Base-by-base conservation (phyloP, 495 filamentous ascomycete genomes). In the Amphirosellinia nigrospora region DNA sequence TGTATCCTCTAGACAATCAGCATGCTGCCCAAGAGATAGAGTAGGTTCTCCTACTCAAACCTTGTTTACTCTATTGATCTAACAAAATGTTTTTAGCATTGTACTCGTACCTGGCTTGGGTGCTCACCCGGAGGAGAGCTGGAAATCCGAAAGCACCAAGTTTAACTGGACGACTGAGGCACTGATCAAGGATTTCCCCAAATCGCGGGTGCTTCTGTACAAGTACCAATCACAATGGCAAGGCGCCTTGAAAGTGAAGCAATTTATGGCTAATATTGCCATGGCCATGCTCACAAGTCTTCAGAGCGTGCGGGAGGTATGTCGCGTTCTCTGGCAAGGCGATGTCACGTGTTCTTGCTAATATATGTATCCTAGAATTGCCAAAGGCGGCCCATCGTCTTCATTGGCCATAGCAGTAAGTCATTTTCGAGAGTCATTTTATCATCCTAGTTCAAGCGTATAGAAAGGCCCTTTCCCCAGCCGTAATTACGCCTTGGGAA, bases 51-150 rank as follows among this genome's bases (percentile, higher is more conserved):
- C 23, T 10, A 55, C 34, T 45, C 23, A 43, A 2, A 67, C 66
- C 45, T 13, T 62, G 13, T 2, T 38, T 5, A 8, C 46, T 50
- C 9, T 3, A 21, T 43, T 43, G 2, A 39, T 55, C 70, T 77
- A 58, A 75, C 30, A 48, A 16, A 11, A 11, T 9, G 0, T 65
- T 10, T 21, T 9, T 61, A 79, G 77, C 71, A 85, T 90, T 52
- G 87, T 90, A 19, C 85, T 90, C 64, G 89, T 91, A 38, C 89
- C 90, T 66, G 89, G 89, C 30, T 76, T 91, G 15, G 90, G 89
- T 61, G 89, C 89, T 23, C 79, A 89, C 64, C 87, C 89, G 5
- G 79, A 88, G 39, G 81, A 88, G 15, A 87, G 88, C 38, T 91
- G 89, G 89, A 87, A 85, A 16, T 86, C 83, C 46, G 83, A 85